Percentiles rank a stretch among this genome's conserved stretches.
Conservation (phyloP, 306 rosid species). For the Pyrus bretschneideri region DNA sequence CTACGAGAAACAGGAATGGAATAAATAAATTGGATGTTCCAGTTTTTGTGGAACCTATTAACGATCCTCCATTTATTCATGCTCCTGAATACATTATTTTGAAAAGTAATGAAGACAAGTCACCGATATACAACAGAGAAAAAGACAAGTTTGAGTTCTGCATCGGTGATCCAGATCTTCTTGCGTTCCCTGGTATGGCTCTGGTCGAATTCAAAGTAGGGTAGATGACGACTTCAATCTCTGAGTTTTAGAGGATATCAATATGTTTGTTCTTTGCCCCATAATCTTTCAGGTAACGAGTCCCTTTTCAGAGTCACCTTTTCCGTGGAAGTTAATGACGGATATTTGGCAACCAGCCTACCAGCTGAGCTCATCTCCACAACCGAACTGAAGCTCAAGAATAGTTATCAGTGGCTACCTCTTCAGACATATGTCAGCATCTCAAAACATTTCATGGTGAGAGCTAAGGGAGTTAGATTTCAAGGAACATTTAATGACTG, state of each 20-base stretch:
- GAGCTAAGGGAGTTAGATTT: slow-evolving; percentile 72
- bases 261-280: slow-evolving; percentile 13
- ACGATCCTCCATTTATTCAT: slow-evolving; percentile 71
- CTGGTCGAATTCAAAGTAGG: neutral
- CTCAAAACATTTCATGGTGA: slow-evolving; percentile 65
- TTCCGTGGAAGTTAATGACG: slow-evolving; percentile 74
- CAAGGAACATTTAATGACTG: slow-evolving; percentile 64
- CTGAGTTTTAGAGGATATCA: neutral
- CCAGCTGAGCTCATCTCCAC: slow-evolving; percentile 62
- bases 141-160: slow-evolving; percentile 57
- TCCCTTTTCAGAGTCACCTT: slow-evolving; percentile 41
- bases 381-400: slow-evolving; percentile 54
- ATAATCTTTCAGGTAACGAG: slow-evolving; percentile 39
- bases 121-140: slow-evolving; percentile 55
- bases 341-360: slow-evolving; percentile 52
- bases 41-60: slow-evolving; percentile 61
- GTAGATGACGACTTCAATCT: neutral
- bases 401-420: slow-evolving; percentile 61
- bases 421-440: slow-evolving; percentile 79
- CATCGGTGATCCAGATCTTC: slow-evolving; percentile 78
- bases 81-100: slow-evolving; percentile 54
- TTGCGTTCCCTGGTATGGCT: slow-evolving; percentile 52
- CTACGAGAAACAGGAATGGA: slow-evolving; percentile 61
- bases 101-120: slow-evolving; percentile 46
- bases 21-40: slow-evolving; percentile 53